Base-by-base conservation (phyloP, 345 rosid genomes). In the Lagerstroemia speciosa region DNA sequence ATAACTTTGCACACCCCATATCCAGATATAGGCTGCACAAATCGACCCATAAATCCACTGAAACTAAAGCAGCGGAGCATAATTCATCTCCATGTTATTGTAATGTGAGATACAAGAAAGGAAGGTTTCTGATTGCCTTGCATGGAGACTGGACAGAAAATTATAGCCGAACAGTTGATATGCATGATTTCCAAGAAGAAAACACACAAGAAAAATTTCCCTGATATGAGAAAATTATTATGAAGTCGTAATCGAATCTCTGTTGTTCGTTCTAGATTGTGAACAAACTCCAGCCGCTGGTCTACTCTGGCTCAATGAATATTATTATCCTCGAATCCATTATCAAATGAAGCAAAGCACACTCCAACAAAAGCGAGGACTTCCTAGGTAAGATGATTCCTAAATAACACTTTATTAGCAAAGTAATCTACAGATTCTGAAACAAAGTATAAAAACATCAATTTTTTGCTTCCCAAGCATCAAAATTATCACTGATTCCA, bases 1-100 rank as follows among this genome's bases (percentile, higher is more conserved):
- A 78, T 8, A 12, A 78, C 78, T 62, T 48, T 66, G 34, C 62
- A 63, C 32, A 75, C 78, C 63, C 76, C 81, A 62, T 11, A 36
- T 60, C 81, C 73, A 8, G 34, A 3, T 50, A 78, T 41, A 5
- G 73, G 46, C 81, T 74, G 77, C 69, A 65, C 3, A 9, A 11
- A 9, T 58, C 20, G 19, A 58, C 34, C 63, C 63, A 26, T 58
- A 10, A 58, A 12, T 1, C 24, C 60, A 24, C 24, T 53, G 60
- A 24, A 53, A 53, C 30, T 53, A 0, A 53, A 53, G 60, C 22
- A 24, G 60, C 27, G 24, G 19, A 3, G 46, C 60, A 53, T 20
- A 53, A 11, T 24, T 43, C 30, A 22, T 20, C 30, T 55, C 6
- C 61, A 6, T 22, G 31, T 55, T 22, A 26, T 55, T 31, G 15